Base-by-base conservation (phyloP, 441 rosid genomes). In the Manihot esculenta region DNA sequence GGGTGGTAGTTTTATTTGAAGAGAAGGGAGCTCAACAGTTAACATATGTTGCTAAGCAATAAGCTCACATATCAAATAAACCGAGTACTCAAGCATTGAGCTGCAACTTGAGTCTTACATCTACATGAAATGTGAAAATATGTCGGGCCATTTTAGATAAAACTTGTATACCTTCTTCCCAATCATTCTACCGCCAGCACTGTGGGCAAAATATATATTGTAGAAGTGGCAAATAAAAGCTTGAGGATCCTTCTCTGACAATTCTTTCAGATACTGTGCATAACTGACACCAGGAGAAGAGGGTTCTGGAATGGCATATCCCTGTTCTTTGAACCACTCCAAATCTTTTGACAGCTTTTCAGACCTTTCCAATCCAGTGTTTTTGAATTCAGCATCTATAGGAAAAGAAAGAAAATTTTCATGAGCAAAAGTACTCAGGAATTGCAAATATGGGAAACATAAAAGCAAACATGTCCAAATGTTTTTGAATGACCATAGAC, bases 131-230 rank as follows among this genome's bases (percentile, higher is more conserved):
- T 1, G 21, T 6, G 48, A 20, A 48, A 57, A 20, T 27, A 42
- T 68, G 51, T 30, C 23, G 59, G 10, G 15, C 26, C 35, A 61
- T 62, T 30, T 24, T 11, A 41, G 44, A 21, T n/a, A 13, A 44
- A 60, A 65, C 23, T 33, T 0, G 15, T 47, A 20, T 84, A 94
- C 97, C 92, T 88, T 94, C 80, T 80, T 90, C 66, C 97, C 99
- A 78, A 94, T 94, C 97, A 94, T 92, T 62, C 92, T 90, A 35
- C 99, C 99, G 74, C 99, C 99, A 21, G 99, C 97, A 53, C 88
- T 79, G 80, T 94, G 99, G 20, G 99, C 99, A 70, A 94, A 94
- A 77, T 94, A 94, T 75, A 88, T 82, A 65, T 94, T 94, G 85
- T 92, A 94, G 88, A 92, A 92, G 84, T 94, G 97, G 76, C 99